Evolutionary conservation across 352 stramenopile species (phyloP).

Genomic region (Pythium dissotocum): DNA sequence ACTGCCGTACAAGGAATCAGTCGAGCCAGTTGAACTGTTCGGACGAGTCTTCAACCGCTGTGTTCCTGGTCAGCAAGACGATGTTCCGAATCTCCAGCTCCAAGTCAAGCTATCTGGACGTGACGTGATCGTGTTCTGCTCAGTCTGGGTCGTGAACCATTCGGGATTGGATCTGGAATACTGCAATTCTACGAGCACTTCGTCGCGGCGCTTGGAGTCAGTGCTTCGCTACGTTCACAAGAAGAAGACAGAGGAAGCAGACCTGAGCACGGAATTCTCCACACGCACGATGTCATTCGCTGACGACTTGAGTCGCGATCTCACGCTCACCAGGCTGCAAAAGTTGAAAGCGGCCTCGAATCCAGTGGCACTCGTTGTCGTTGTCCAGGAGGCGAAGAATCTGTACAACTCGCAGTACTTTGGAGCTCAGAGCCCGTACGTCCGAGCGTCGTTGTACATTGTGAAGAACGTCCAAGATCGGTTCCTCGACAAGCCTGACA

Average conservation of each 20-base stretch:
- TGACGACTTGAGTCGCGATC: conserved; percentile 46
- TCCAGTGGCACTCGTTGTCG: conserved; percentile 78
- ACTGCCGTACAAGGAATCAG: conserved; percentile 78
- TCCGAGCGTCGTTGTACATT: conserved; percentile 76
- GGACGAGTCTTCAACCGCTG: conserved; percentile 70
- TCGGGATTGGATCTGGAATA: conserved; percentile 85
- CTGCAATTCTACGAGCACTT: conserved; percentile 82
- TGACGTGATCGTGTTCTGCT: conserved; percentile 86
- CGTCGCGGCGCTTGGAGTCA: conserved; percentile 56
- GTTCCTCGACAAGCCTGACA: conserved; percentile 76
- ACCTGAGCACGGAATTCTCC: conserved; percentile 64
- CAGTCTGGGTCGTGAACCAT: conserved; percentile 89
- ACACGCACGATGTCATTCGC: conserved; percentile 64
- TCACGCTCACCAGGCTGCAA: conserved; percentile 57
- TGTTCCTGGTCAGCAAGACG: conserved; percentile 67
- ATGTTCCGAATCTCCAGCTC: conserved; percentile 80
- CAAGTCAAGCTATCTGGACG: conserved; percentile 80
- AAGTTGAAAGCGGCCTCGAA: conserved; percentile 80
- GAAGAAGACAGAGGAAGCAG: conserved; percentile 37
- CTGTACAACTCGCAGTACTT: conserved; percentile 89
- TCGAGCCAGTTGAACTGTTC: conserved; percentile 68
- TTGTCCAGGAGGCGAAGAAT: conserved; percentile 75
- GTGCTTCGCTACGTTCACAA: conserved; percentile 80
- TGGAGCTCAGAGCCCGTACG: conserved; percentile 83
- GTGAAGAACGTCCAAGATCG: conserved; percentile 82